phyloP scores from a whole-genome alignment of 805 yeast species.

The Huiozyma naganishii region DNA sequence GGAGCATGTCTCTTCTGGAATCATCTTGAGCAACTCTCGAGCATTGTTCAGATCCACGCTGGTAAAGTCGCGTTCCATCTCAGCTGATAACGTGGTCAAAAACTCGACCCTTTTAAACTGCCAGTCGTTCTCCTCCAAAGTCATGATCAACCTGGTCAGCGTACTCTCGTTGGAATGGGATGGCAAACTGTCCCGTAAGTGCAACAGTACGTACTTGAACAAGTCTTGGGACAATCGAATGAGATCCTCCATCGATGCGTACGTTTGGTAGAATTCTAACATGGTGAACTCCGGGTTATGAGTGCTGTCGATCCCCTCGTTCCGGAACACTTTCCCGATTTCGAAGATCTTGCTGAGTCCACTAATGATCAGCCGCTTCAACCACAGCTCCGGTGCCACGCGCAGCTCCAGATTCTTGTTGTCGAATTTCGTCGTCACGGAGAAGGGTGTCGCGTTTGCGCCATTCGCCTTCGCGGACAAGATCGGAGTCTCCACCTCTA shows the following conservation, averaged over 20 bases:
- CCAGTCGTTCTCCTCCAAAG: conserved; percentile 12
- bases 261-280: conserved; percentile 79
- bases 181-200: background rate
- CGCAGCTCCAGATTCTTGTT: conserved; percentile 44
- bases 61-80: conserved; percentile 11
- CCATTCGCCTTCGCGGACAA: conserved; percentile 68
- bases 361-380: conserved; percentile 68
- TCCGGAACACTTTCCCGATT: conserved; percentile 75
- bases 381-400: conserved; percentile 94
- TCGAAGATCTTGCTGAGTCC: conserved; percentile 86
- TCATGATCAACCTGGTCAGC: conserved; percentile 2
- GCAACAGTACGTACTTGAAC: conserved; percentile 29
- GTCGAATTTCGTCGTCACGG: conserved; percentile 33
- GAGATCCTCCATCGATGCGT: conserved; percentile 52
- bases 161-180: background rate
- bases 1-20: background rate
- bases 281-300: conserved; percentile 93
- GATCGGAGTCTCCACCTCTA: conserved; percentile 87
- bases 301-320: conserved; percentile 86
- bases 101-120: conserved; percentile 25
- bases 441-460: conserved; percentile 86
- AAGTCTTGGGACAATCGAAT: conserved; percentile 54
- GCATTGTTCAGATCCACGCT: conserved; percentile 25
- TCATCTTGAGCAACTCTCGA: background rate
- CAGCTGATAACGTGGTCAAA: conserved; percentile 20